Evolutionary conservation across 345 rosid species (phyloP).

Genomic region (Balakata baccata): DNA sequence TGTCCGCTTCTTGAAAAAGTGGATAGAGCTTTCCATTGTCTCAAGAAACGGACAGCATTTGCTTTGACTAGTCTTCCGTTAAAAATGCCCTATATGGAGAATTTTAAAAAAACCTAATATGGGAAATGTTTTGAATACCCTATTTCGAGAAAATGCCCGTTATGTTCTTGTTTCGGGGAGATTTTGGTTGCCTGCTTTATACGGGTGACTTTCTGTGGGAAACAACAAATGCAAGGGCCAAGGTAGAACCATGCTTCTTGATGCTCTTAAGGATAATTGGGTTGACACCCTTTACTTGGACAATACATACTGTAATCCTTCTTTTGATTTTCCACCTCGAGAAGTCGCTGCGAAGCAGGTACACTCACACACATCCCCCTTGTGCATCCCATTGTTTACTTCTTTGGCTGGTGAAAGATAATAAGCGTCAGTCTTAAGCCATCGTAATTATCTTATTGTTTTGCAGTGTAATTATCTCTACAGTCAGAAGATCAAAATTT

Average conservation of each 20-base stretch:
- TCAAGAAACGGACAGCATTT: too few relatives aligned
- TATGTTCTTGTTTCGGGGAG: constrained; percentile 75
- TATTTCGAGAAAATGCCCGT: too few relatives aligned
- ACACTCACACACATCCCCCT: background rate
- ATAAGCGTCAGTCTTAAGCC: too few relatives aligned
- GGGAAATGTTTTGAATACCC: too few relatives aligned
- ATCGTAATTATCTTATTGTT: too few relatives aligned
- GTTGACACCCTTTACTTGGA: constrained; percentile 62
- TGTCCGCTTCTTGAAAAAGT: too few relatives aligned
- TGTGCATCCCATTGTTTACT: background rate
- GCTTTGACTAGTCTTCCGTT: too few relatives aligned
- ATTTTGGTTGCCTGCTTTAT: constrained; percentile 65
- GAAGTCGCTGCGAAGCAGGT: constrained; percentile 58
- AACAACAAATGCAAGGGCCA: constrained; percentile 24
- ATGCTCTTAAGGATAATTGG: constrained; percentile 39
- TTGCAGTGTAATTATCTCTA: too few relatives aligned
- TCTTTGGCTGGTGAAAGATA: background rate
- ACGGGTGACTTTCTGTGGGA: constrained; percentile 85
- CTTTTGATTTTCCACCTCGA: constrained; percentile 57
- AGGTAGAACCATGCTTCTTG: constrained; percentile 37
- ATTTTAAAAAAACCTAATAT: too few relatives aligned
- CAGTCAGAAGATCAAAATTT: background rate
- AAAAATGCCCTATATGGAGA: too few relatives aligned
- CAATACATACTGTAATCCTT: constrained; percentile 74
- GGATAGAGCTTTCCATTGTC: too few relatives aligned